Evolutionary conservation across 164 flowering plant species (phyloP).

Genomic region (Piper longum): DNA sequence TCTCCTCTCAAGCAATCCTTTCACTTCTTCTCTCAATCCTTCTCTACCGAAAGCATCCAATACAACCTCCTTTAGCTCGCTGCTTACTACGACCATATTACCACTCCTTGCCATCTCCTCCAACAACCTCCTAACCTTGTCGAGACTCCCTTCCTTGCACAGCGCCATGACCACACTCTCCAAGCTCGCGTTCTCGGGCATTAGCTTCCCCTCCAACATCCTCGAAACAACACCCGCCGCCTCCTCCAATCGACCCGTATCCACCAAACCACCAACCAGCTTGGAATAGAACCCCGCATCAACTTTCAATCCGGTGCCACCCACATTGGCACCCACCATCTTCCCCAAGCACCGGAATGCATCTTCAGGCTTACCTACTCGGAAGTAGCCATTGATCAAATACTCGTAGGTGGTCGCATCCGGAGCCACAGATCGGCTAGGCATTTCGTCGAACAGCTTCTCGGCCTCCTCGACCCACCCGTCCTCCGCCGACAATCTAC

Average conservation of each 20-base stretch:
- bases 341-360: conserved; percentile 20
- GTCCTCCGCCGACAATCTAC: conserved; percentile 36
- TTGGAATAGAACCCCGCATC: conserved; percentile 13
- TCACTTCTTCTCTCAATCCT: conserved; percentile 40
- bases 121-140: conserved; percentile 21
- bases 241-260: conserved; percentile 35
- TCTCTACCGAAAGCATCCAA: conserved; percentile 33
- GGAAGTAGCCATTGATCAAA: conserved; percentile 47
- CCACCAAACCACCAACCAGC: conserved; percentile 44
- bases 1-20: conserved; percentile 23
- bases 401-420: conserved; percentile 40
- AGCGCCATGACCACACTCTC: conserved; percentile 48
- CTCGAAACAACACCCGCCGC: conserved; percentile 31
- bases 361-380: conserved; percentile 40
- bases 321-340: conserved; percentile 2
- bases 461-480: conserved; percentile 47
- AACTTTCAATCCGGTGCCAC: background rate
- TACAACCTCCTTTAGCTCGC: conserved; percentile 26
- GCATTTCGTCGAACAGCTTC: conserved; percentile 33
- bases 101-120: conserved; percentile 37
- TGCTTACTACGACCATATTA: conserved; percentile 20
- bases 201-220: conserved; percentile 57
- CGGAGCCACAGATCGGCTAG: conserved; percentile 29
- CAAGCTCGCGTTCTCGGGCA: conserved; percentile 47
- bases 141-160: conserved; percentile 27